Evolutionary conservation across 1,284 basidiomycete species (phyloP), one percentile per base, ranked within the genome.

Genomic region (Sparassis latifolia): DNA sequence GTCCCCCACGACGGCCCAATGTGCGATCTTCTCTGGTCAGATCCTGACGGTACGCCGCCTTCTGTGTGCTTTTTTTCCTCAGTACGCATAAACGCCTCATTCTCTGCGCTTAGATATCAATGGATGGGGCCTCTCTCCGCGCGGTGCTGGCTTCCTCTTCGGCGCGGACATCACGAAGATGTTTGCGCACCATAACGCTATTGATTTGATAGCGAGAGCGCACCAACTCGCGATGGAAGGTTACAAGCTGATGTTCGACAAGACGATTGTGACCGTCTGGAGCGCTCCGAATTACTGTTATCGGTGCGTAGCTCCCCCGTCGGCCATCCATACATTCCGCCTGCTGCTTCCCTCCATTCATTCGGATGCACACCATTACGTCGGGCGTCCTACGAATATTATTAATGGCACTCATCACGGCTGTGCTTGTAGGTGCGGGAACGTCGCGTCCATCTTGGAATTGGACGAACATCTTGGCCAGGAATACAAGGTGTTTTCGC

Each of bases 1-100:
- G 97, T 99, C 9, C 96, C 96, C n/a, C 97, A 99, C 67, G 96
- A 99, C 66, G 96, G 97, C 6, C 86, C 94, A 5, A 98, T 99
- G 95, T 99, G 96, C 65, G 97, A 99, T 70, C 73, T 99, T 4
- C 76, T 99, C 27, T 99, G 96, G 96, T 97, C 94, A 50, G 96
- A 99, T 76, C 97, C 96, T 37, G 96, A 99, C 66, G 93, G 92
- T 93, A 53, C 44, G 44, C 42, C 5, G 20, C 10, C 39, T 30
- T 12, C 27, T 30, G 32, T 45, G 20, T 27, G 29, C 39, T n/a
- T 37, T 38, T 6, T 7, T 12, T 20, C n/a, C 43, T 20, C 40
- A 32, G 28, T 20, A 44, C 45, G n/a, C 40, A 6, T 37, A 32
- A 20, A n/a, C 41, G 51, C 37, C 37, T 7, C 41, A 32, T 35